A percentile compares a stretch with the other conserved stretches of the same genome.
phyloP scores from a whole-genome alignment of 2,329 filamentous ascomycete species.

The Talaromyces funiculosus region DNA sequence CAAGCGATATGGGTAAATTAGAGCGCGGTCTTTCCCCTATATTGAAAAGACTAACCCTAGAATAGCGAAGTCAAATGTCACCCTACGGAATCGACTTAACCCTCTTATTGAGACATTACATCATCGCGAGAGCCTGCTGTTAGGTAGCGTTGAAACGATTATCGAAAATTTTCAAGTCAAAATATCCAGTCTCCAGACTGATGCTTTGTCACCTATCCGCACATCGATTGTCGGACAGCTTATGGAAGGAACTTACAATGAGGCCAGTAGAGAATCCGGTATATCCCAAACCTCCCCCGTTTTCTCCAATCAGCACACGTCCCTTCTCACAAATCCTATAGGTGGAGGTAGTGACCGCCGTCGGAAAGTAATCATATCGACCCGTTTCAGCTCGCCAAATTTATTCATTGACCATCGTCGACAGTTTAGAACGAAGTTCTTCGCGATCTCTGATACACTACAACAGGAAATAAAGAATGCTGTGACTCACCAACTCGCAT shows the following conservation, averaged over 20 bases:
- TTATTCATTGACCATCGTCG: background rate
- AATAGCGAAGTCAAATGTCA: background rate
- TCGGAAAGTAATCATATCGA: background rate
- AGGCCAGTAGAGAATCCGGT: background rate
- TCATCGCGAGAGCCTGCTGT: background rate
- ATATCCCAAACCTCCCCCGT: background rate
- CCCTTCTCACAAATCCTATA: background rate
- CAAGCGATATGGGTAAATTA: background rate
- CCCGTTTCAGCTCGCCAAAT: background rate
- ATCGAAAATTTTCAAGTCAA: background rate
- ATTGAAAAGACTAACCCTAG: background rate
- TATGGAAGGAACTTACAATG: background rate
- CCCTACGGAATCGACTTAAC: background rate
- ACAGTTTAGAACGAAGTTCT: background rate
- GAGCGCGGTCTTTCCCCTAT: background rate
- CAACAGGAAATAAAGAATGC: constrained; percentile 1
- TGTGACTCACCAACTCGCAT: background rate
- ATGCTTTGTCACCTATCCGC: constrained; percentile 3
- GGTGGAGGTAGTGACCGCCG: background rate
- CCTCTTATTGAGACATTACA: background rate
- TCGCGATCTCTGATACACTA: constrained; percentile 4
- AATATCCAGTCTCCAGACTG: background rate
- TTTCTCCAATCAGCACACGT: background rate
- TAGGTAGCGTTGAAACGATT: background rate
- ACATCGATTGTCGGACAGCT: constrained; percentile 4